Evolutionary conservation across 257 asterid genomes (phyloP).

Genomic region (Ocimum tenuiflorum): DNA sequence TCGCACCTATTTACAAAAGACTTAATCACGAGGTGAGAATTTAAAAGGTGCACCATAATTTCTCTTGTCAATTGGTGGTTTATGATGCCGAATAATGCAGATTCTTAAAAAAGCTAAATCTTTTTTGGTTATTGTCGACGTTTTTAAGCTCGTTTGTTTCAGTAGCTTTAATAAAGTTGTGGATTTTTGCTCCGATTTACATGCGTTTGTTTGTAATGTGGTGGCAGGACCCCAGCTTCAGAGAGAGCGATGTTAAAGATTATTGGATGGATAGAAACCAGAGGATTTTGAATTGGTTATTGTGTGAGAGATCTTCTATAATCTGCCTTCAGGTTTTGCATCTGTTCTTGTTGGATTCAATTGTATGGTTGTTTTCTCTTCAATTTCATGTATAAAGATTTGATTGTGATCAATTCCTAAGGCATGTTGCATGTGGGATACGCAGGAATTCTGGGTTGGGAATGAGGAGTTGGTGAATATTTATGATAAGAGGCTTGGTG

Average conservation of each 20-base stretch:
- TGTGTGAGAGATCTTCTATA: too few relatives aligned
- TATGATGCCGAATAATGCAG: not conserved
- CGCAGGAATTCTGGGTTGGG: not conserved
- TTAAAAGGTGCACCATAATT: not conserved
- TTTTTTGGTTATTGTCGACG: not conserved
- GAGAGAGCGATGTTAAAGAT: conserved; percentile 86
- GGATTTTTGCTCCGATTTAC: not conserved
- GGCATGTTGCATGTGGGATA: too few relatives aligned
- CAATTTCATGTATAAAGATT: too few relatives aligned
- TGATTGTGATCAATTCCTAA: too few relatives aligned
- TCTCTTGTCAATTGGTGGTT: not conserved
- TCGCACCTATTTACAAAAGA: conserved; percentile 94
- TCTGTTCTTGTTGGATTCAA: not conserved
- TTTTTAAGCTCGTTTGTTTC: not conserved
- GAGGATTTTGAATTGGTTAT: too few relatives aligned
- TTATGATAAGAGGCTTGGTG: conserved; percentile 47
- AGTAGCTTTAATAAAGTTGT: not conserved
- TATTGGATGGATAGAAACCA: conserved; percentile 48
- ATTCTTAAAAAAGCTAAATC: not conserved
- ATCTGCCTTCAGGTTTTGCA: too few relatives aligned
- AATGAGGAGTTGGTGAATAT: too few relatives aligned
- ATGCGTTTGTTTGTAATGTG: conserved; percentile 18
- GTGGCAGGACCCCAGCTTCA: conserved; percentile 70
- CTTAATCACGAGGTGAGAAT: conserved; percentile 54
- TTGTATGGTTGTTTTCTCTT: not conserved